Evolutionary conservation across 352 stramenopile species (phyloP), one percentile per base, ranked within the genome.

Genomic region (Elongisporangium prolatum): DNA sequence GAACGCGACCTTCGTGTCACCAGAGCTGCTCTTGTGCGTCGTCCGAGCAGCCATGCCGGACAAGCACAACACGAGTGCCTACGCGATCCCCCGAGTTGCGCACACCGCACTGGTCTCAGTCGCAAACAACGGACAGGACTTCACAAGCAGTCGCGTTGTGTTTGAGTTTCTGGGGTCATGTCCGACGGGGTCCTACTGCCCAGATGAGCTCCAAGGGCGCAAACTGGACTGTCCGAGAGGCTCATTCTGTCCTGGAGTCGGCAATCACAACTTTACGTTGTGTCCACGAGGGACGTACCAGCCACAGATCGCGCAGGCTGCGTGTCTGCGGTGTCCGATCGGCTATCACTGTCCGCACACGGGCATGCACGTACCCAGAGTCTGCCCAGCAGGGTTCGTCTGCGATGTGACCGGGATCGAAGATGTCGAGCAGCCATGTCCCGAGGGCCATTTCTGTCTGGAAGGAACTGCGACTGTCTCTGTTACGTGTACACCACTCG

Each of bases 111-210:
- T 95, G 18, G 79, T 99, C 34, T 82, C 96, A 60, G 70, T 98
- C 17, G 96, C 95, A 11, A 98, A 98, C 72, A 99, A 99, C 72
- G 93, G 86, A 21, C 67, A 85, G n/a, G 96, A 98, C 64, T 98
- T 96, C 60, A 96, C 92, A 16, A 86, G 65, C 11, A 90, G 88
- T 47, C 74, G 87, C 56, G 28, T 75, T 6, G 68, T 64, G 57
- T 80, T 98, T 70, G 71, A 97, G 52, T 84, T 89, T 52, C 64
- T 84, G 40, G 84, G 79, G 1, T 73, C 67, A 3, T 98, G 94
- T 74, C 90, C 92, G 5, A 84, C 78, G 7, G 94, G 94, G 0
- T 70, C 71, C 16, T 99, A 96, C 61, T 99, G 96, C 58, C 87
- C 80, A 0, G 61, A 75, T 18, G 81, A 84, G 44, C 59, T 86